A percentile compares a stretch with the other conserved stretches of the same genome.
These are phyloP conservation scores for Metrosideros polymorpha DNA, from an alignment of 441 rosid genomes.

Conservation along the genomic window DNA sequence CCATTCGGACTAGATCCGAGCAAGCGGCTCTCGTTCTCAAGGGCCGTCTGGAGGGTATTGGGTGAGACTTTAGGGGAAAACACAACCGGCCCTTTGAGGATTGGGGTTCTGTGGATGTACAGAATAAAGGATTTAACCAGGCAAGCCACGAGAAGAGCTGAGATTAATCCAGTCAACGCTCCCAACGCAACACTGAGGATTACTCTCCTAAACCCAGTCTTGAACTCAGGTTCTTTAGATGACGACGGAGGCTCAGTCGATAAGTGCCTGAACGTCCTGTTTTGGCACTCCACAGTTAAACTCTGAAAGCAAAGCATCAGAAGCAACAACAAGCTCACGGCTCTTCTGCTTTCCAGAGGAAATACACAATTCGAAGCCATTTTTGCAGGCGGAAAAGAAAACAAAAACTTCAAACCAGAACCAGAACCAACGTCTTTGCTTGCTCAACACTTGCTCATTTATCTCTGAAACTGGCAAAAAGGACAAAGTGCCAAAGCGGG, in stretches of 20 bases:
- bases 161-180: constrained; percentile 50
- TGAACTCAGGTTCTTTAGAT: constrained; percentile 29
- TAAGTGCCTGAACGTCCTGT: constrained; percentile 32
- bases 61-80: constrained; percentile 73
- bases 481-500: background rate
- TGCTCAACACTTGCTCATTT: background rate
- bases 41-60: constrained; percentile 65
- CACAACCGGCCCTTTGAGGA: constrained; percentile 86
- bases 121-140: constrained; percentile 38
- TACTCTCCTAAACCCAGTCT: constrained; percentile 46
- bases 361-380: constrained; percentile 10
- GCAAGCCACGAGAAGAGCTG: constrained; percentile 50
- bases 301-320: constrained; percentile 26
- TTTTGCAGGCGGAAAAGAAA: constrained; percentile 31
- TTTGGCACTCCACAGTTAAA: constrained; percentile 34
- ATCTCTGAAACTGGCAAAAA: background rate
- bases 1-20: constrained; percentile 80
- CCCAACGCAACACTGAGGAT: constrained; percentile 57
- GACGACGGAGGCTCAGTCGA: constrained; percentile 28
- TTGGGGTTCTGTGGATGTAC: constrained; percentile 67
- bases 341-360: constrained; percentile 12
- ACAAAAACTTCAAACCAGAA: constrained; percentile 1
- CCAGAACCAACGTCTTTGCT: background rate
- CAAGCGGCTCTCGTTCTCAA: constrained; percentile 49
- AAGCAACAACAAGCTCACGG: constrained; percentile 23